Conservation (phyloP, 345 rosid species). For the Rhizophora apiculata region DNA sequence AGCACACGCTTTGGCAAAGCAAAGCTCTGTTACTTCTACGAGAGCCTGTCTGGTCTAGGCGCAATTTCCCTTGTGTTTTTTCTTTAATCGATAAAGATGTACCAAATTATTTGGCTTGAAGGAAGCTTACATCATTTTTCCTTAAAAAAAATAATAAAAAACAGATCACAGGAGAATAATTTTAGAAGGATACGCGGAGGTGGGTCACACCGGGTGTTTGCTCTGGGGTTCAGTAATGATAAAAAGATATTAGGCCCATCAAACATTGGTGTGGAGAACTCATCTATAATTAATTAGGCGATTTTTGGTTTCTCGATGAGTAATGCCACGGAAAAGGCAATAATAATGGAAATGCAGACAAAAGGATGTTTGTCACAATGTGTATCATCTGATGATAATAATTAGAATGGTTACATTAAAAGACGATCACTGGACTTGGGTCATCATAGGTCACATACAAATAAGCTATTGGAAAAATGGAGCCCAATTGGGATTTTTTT, state of each 20-base stretch:
- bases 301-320: slow-evolving; percentile 5
- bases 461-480: slow-evolving; percentile 15
- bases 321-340: slow-evolving; percentile 23
- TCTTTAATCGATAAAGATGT: no score
- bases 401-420: slow-evolving; percentile 16
- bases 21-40: no score
- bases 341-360: slow-evolving; percentile 43
- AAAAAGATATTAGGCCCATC: slow-evolving; percentile 12
- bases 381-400: slow-evolving; percentile 24
- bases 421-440: slow-evolving; percentile 39
- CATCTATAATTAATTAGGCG: slow-evolving; percentile 5
- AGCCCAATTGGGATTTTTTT: neutral
- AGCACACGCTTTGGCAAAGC: no score
- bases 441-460: neutral
- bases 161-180: slow-evolving; percentile 17
- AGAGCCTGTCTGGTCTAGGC: no score
- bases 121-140: no score
- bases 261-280: neutral
- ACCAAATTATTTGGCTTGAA: no score
- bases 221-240: slow-evolving; percentile 19
- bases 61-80: no score
- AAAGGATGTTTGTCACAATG: slow-evolving; percentile 38
- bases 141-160: no score
- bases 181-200: slow-evolving; percentile 10
- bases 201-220: slow-evolving; percentile 2